Evolutionary conservation across 495 filamentous ascomycete species (phyloP).

Genomic region (Talaromyces wortmannii): DNA sequence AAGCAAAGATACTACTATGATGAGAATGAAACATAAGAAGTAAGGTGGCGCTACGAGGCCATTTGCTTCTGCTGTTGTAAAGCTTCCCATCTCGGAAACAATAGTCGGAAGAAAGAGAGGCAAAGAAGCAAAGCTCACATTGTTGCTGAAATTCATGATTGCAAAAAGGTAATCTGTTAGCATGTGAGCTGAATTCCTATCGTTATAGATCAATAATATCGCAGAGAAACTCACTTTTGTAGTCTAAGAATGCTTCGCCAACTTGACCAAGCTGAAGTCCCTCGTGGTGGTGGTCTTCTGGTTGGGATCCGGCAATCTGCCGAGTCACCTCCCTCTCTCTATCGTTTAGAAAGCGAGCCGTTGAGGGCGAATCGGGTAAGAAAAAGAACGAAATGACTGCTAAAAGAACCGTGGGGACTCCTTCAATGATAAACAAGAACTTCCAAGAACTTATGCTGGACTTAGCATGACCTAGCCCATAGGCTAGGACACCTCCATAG

Average conservation of each 20-base stretch:
- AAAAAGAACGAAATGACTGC: too few species aligned
- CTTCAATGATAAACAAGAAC: too few species aligned
- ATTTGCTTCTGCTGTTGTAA: constrained; percentile 20
- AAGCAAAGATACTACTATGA: constrained; percentile 12
- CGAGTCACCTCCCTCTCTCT: too few species aligned
- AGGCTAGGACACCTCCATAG: too few species aligned
- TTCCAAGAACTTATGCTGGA: too few species aligned
- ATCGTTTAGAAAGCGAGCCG: too few species aligned
- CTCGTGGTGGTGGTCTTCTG: constrained; percentile 11
- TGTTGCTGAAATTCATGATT: constrained; percentile 19
- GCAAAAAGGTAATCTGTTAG: constrained; percentile 11
- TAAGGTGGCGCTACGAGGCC: constrained; percentile 25
- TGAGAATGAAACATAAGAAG: constrained; percentile 19
- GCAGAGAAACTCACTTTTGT: constrained; percentile 8
- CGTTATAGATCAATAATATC: too few species aligned
- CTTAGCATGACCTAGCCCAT: too few species aligned
- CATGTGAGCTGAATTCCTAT: too few species aligned
- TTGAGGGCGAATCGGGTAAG: too few species aligned
- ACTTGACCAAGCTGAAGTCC: constrained; percentile 15
- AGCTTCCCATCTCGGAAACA: constrained; percentile 20
- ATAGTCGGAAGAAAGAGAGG: constrained; percentile 26
- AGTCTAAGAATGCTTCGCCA: constrained; percentile 12
- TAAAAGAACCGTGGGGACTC: too few species aligned
- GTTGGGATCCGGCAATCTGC: constrained; percentile 2
- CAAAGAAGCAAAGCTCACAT: constrained; percentile 22